Percentiles rank a stretch among this genome's conserved stretches.
phyloP scores from a whole-genome alignment of 2,329 filamentous ascomycete species.

The Fusarium incarnatum region DNA sequence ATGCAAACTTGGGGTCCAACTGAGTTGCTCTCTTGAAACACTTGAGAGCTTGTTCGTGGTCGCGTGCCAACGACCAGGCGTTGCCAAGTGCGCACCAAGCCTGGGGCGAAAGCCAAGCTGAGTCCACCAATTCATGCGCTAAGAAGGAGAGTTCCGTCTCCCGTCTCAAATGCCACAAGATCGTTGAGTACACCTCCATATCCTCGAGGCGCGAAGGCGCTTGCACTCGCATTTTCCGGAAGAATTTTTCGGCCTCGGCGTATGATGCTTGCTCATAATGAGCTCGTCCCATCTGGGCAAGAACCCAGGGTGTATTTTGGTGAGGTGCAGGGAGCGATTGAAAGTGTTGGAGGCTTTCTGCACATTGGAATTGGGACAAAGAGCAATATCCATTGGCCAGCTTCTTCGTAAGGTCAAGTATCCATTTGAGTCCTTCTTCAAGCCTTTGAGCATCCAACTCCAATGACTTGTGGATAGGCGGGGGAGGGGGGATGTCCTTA shows the following conservation, averaged over 20 bases:
- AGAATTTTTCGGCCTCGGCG: constrained; percentile 86
- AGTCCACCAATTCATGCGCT: constrained; percentile 88
- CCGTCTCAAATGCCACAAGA: constrained; percentile 97
- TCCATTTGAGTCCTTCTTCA: constrained; percentile 79
- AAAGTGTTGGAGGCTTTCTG: constrained; percentile 81
- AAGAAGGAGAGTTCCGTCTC: constrained; percentile 93
- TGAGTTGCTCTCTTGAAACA: constrained; percentile 97
- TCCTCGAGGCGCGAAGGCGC: constrained; percentile 88
- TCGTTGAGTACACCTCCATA: constrained; percentile 98
- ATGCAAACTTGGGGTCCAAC: constrained; percentile 89
- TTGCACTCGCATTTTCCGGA: constrained; percentile 80
- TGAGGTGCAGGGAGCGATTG: constrained; percentile 77
- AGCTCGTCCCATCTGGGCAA: constrained; percentile 89
- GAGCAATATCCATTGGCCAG: constrained; percentile 84
- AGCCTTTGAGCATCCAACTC: constrained; percentile 71
- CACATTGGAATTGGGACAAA: constrained; percentile 81
- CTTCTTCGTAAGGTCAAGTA: constrained; percentile 84
- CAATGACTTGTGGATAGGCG: constrained; percentile 53
- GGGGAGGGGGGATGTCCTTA: constrained; percentile 57
- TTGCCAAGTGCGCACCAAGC: constrained; percentile 97
- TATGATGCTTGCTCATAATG: constrained; percentile 93
- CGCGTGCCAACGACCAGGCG: constrained; percentile 89
- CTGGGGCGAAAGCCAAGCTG: constrained; percentile 89
- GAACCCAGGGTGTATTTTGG: constrained; percentile 91
- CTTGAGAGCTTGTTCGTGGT: constrained; percentile 92